phyloP scores from a whole-genome alignment of 106 monocot species.

The Apostasia ramifera region DNA sequence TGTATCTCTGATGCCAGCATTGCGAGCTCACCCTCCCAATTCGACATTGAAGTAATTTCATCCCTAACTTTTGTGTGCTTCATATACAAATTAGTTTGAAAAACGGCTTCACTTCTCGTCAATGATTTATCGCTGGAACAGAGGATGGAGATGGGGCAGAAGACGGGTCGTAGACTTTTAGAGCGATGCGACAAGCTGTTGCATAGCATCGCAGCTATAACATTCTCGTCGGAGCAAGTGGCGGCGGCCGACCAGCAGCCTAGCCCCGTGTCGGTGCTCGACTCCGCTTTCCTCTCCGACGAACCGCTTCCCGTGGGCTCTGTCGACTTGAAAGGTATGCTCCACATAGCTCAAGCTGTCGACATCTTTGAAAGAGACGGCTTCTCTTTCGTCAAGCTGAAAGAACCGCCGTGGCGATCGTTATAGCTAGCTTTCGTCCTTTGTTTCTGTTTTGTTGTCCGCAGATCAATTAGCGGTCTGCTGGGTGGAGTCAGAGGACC shows the following conservation, averaged over 20 bases:
- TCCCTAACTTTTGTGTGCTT: not conserved
- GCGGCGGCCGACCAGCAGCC: conserved; percentile 64
- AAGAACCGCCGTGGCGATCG: not conserved
- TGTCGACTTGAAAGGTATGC: conserved; percentile 45
- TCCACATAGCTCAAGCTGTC: not conserved
- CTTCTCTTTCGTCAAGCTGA: not conserved
- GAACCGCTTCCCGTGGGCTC: conserved; percentile 34
- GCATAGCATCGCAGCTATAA: conserved; percentile 71
- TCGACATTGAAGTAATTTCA: conserved; percentile 56
- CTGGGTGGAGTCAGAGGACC: conserved; percentile 14
- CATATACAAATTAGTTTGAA: not conserved
- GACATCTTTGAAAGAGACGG: too few relatives aligned
- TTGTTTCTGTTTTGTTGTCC: not conserved
- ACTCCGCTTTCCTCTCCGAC: conserved; percentile 45
- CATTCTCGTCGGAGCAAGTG: conserved; percentile 28
- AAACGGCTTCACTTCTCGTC: too few relatives aligned
- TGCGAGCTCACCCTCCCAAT: conserved; percentile 27
- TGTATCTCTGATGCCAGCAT: conserved; percentile 34
- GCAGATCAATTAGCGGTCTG: conserved; percentile 33
- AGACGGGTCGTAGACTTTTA: conserved; percentile 43
- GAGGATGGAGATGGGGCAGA: conserved; percentile 28
- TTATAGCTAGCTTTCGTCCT: not conserved
- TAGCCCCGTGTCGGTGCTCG: conserved; percentile 92
- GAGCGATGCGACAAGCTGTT: conserved; percentile 88
- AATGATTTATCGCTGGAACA: conserved; percentile 3